Evolutionary conservation across 129 eudicot species (phyloP), one percentile per base, ranked within the genome.

Genomic region (Chrysanthemum lavandulifolium): DNA sequence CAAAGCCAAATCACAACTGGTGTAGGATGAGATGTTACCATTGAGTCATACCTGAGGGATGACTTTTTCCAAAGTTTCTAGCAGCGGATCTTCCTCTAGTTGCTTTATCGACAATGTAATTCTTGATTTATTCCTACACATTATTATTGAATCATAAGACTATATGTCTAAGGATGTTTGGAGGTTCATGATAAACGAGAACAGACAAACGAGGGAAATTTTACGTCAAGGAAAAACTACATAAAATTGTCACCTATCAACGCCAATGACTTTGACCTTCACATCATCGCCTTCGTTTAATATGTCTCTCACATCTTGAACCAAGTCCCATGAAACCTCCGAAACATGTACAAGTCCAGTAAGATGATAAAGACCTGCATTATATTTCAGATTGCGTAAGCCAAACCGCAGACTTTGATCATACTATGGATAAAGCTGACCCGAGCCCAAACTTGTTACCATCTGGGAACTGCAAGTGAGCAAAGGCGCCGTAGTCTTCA

Each of bases 291-390:
- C 99, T 80, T 80, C 96, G 2, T 78, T 80, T 45, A 95, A 77
- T 52, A 90, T 75, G 65, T 90, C 96, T 73, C 97, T 85, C 62
- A 79, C 87, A 49, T 95, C 96, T 29, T 83, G 96, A 76, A 95
- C 96, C 63, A 86, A 90, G 82, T 95, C 99, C 99, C 99, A 95
- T 0, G 99, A 95, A 55, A 95, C 91, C 77, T 95, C 99, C 9
- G 99, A 95, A 33, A 90, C 85, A 72, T 95, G 97, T 61, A 95
- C 91, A 21, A 95, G 87, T 69, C 99, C 99, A 8, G 96, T 88
- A 69, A 95, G 96, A 72, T 86, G 86, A 85, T 86, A 90, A 55
- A 14, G 52, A 33, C 99, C 97, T 95, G 88, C 82, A 76, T 56
- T 50, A 45, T 45, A 45, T 66, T 75, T 59, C 14, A 5, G 36